A percentile compares a stretch with the other conserved stretches of the same genome.
phyloP scores from a whole-genome alignment of 169 alveolate genomes.

The Eimeria sp. region DNA sequence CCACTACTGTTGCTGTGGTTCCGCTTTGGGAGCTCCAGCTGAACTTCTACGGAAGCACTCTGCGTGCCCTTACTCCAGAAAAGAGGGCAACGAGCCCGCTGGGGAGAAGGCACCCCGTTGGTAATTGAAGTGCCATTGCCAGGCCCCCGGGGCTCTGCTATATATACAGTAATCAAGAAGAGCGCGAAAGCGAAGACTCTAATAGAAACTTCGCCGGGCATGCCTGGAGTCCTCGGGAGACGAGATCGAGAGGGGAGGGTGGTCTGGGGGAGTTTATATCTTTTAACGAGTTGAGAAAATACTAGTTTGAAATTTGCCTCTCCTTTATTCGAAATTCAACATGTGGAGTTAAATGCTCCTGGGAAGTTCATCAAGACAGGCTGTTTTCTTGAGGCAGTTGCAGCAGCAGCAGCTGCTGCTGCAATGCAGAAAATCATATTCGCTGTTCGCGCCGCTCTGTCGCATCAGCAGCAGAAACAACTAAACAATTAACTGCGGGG shows the following conservation, averaged over 20 bases:
- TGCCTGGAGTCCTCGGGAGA: neutral
- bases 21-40: neutral
- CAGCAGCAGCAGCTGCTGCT: slow-evolving; percentile 20
- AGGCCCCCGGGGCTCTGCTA: neutral
- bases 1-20: neutral
- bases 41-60: neutral
- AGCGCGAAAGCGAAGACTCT: neutral
- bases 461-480: neutral
- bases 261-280: neutral
- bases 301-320: no score
- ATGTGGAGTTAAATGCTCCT: neutral
- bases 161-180: neutral
- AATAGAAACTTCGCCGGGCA: no score
- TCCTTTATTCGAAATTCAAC: neutral
- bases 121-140: neutral
- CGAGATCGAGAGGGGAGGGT: neutral
- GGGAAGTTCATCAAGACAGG: neutral
- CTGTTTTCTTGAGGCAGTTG: neutral
- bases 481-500: neutral
- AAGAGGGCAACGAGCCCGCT: neutral
- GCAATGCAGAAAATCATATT: neutral
- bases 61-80: neutral
- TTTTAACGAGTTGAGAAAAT: neutral
- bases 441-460: neutral
- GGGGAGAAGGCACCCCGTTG: no score